phyloP scores from a whole-genome alignment of 1,284 basidiomycete species.

The Polyporus tsugae region DNA sequence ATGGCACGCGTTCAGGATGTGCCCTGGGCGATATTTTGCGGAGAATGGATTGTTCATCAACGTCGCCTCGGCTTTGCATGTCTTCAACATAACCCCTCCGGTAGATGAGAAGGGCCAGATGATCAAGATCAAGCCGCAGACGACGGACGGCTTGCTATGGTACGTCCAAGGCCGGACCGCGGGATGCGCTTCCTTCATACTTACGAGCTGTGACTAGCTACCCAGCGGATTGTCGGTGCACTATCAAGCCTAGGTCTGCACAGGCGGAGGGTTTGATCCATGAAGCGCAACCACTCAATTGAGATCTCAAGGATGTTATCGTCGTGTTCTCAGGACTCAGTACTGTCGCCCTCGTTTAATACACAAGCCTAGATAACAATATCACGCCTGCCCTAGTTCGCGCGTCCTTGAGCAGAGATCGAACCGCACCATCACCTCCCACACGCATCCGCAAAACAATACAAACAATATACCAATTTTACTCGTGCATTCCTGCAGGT shows the following conservation, averaged over 20 bases:
- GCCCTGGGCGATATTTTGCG: slow-evolving; percentile 2
- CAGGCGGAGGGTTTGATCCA: not conserved
- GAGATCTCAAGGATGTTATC: not conserved
- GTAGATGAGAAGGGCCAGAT: not conserved
- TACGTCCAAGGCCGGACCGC: not conserved
- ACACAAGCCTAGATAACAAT: no score
- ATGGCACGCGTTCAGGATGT: not conserved
- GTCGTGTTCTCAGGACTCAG: no score
- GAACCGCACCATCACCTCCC: no score
- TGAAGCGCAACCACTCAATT: not conserved
- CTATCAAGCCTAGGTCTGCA: slow-evolving; percentile 3
- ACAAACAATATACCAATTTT: no score
- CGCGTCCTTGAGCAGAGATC: no score
- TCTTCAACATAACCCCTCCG: slow-evolving; percentile 7
- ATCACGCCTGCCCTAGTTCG: no score
- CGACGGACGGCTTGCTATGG: not conserved
- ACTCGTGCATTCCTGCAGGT: not conserved
- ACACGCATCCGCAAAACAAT: no score
- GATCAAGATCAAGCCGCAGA: not conserved
- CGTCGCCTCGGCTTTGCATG: not conserved
- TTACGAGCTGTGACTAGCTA: not conserved
- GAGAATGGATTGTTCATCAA: slow-evolving; percentile 8
- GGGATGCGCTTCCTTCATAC: not conserved
- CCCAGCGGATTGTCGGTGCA: slow-evolving; percentile 1
- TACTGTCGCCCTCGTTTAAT: no score